A percentile compares a stretch with the other conserved stretches of the same genome.
These are phyloP conservation scores for Peronospora destructor DNA, from an alignment of 352 stramenopile species.

Conservation along the genomic window DNA sequence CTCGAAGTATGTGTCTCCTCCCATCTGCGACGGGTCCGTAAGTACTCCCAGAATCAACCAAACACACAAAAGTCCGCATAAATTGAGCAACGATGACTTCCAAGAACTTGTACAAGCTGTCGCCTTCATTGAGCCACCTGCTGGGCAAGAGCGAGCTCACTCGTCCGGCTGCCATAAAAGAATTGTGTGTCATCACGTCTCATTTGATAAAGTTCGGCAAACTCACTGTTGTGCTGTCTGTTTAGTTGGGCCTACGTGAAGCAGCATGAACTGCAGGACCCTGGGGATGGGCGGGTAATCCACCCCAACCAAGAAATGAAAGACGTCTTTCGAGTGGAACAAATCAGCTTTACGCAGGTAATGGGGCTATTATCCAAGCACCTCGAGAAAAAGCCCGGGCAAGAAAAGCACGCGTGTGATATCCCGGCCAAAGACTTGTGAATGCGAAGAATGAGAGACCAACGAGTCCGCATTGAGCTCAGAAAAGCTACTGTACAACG, in stretches of 20 bases:
- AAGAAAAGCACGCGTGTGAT: slow-evolving; percentile 2
- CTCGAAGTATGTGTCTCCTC: not conserved
- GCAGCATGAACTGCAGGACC: slow-evolving; percentile 66
- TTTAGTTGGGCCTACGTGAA: slow-evolving; percentile 72
- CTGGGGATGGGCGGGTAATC: slow-evolving; percentile 60
- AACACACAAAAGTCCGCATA: not conserved
- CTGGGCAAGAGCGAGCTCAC: slow-evolving; percentile 67
- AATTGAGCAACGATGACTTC: slow-evolving; percentile 9
- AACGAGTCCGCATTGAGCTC: not conserved
- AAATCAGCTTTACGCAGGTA: slow-evolving; percentile 74
- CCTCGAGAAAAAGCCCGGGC: slow-evolving; percentile 35
- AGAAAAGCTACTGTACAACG: not conserved
- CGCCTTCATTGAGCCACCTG: slow-evolving; percentile 45
- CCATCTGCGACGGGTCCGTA: slow-evolving; percentile 1
- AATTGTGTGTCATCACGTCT: slow-evolving; percentile 52
- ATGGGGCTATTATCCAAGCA: slow-evolving; percentile 66
- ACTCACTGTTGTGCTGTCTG: slow-evolving; percentile 1
- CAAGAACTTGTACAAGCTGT: slow-evolving; percentile 57
- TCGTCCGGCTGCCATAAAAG: slow-evolving; percentile 58
- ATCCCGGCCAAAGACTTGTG: not conserved
- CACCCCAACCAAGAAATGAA: slow-evolving; percentile 62
- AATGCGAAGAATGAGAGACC: not conserved
- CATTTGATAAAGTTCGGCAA: not conserved
- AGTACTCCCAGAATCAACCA: not conserved
- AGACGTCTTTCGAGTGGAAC: slow-evolving; percentile 51